Conservation (phyloP, 2,329 filamentous ascomycete species). For the Colletotrichum sp. region DNA sequence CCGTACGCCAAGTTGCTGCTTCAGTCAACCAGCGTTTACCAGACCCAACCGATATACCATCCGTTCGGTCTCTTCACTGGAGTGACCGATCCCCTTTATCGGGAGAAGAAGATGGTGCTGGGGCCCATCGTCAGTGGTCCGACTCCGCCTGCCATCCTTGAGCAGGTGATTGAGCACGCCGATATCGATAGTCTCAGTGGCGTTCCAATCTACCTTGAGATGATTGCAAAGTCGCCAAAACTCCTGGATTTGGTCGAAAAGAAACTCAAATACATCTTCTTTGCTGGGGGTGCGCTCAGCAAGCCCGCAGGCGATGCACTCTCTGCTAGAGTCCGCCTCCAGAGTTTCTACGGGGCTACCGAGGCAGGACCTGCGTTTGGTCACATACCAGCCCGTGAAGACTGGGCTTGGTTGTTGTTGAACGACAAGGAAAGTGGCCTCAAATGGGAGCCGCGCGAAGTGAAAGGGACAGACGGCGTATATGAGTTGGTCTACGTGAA, state of each 20-base stretch:
- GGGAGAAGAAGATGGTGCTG: slow-evolving; percentile 27
- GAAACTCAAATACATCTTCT: slow-evolving; percentile 27
- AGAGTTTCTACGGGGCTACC: slow-evolving; percentile 34
- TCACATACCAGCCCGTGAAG: slow-evolving; percentile 25
- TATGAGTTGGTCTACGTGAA: slow-evolving; percentile 38
- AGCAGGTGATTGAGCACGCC: slow-evolving; percentile 18
- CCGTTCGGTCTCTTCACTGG: slow-evolving; percentile 19
- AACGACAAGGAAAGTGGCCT: slow-evolving; percentile 22
- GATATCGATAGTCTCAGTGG: background rate
- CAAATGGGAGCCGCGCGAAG: background rate
- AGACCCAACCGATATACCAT: slow-evolving; percentile 28
- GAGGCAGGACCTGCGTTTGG: slow-evolving; percentile 29
- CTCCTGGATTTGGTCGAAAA: slow-evolving; percentile 27
- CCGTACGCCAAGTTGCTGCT: background rate
- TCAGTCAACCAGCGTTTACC: slow-evolving; percentile 1
- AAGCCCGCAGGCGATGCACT: slow-evolving; percentile 33
- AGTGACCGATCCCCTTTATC: slow-evolving; percentile 26
- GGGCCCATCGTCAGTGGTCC: slow-evolving; percentile 8
- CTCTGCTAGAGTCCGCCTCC: slow-evolving; percentile 26
- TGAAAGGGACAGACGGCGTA: slow-evolving; percentile 22
- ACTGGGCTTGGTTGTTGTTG: slow-evolving; percentile 36
- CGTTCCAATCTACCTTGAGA: background rate
- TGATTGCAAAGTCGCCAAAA: background rate
- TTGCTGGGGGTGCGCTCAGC: slow-evolving; percentile 33
- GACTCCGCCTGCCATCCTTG: slow-evolving; percentile 27